Evolutionary conservation across 2,329 filamentous ascomycete genomes (phyloP).

Genomic region (Penicillium freii): DNA sequence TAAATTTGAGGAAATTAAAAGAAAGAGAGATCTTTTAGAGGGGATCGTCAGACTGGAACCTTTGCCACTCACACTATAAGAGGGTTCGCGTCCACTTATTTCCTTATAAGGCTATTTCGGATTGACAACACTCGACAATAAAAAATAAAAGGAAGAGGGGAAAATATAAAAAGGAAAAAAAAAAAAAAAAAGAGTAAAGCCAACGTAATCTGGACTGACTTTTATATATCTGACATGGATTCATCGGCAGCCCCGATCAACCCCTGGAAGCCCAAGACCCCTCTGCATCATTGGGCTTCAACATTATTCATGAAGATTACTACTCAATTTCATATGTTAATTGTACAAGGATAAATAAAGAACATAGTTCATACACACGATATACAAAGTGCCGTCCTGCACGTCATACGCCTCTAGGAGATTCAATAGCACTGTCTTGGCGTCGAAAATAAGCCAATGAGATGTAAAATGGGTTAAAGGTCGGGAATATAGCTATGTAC

Average conservation of each 20-base stretch:
- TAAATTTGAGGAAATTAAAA: not conserved
- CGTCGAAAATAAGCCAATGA: not conserved
- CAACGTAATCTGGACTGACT: not conserved
- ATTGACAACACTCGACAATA: not conserved
- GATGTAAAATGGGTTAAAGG: not conserved
- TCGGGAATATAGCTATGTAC: not conserved
- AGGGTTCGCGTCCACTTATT: not conserved
- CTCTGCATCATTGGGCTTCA: not conserved
- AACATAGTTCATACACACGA: not conserved
- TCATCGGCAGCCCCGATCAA: conserved; percentile 9
- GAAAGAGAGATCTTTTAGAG: not conserved
- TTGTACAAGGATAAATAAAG: not conserved
- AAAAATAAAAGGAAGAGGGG: not conserved
- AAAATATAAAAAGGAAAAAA: too few relatives aligned
- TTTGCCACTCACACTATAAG: conserved; percentile 12
- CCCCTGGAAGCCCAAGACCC: conserved; percentile 4
- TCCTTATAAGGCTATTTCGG: conserved; percentile 10
- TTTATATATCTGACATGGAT: conserved; percentile 18
- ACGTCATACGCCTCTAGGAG: not conserved
- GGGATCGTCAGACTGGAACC: conserved; percentile 1
- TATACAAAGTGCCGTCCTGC: not conserved
- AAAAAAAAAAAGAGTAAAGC: not conserved
- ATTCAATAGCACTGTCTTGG: conserved; percentile 1
- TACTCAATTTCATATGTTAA: not conserved
- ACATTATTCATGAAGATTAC: not conserved